These are phyloP conservation scores for Pleomassaria siparia DNA, from an alignment of 2,329 filamentous ascomycete species.

Conservation along the genomic window DNA sequence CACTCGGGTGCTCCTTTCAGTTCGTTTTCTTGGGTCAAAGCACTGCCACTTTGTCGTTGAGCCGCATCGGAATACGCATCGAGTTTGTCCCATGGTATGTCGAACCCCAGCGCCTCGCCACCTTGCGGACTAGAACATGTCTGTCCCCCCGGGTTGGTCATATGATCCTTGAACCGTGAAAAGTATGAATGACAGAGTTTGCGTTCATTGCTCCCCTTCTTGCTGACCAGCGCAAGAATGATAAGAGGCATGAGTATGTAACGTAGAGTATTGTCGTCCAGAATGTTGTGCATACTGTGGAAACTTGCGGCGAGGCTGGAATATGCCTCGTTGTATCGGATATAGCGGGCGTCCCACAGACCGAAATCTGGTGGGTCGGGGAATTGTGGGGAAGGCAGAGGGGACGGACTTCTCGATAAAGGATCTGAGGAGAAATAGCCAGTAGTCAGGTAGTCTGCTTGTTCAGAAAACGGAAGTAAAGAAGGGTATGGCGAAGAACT, in stretches of 20 bases:
- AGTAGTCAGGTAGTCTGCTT: constrained; percentile 6
- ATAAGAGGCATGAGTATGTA: constrained; percentile 20
- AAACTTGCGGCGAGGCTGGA: constrained; percentile 10
- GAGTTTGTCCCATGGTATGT: constrained; percentile 26
- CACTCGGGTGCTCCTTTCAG: constrained; percentile 20
- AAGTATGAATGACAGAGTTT: constrained; percentile 14
- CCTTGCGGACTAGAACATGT: constrained; percentile 8
- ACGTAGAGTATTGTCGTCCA: constrained; percentile 11
- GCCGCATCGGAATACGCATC: constrained; percentile 16
- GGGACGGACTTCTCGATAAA: constrained; percentile 18
- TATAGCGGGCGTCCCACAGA: constrained; percentile 20
- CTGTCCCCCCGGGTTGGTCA: constrained; percentile 3
- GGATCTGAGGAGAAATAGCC: constrained; percentile 9
- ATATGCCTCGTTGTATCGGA: constrained; percentile 24
- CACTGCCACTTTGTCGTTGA: constrained; percentile 7
- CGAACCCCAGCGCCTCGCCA: constrained; percentile 13
- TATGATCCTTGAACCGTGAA: constrained; percentile 14
- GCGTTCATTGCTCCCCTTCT: constrained; percentile 18
- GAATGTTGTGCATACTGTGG: constrained; percentile 6
- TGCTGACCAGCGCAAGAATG: constrained; percentile 20
- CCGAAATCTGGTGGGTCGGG: constrained; percentile 10
- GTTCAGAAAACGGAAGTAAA: background rate
- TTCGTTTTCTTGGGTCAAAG: constrained; percentile 1
- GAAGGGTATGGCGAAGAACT: background rate
- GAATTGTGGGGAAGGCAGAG: constrained; percentile 11